Conservation (phyloP, 2,329 filamentous ascomycete genomes). For the Trichoderma sp. region DNA sequence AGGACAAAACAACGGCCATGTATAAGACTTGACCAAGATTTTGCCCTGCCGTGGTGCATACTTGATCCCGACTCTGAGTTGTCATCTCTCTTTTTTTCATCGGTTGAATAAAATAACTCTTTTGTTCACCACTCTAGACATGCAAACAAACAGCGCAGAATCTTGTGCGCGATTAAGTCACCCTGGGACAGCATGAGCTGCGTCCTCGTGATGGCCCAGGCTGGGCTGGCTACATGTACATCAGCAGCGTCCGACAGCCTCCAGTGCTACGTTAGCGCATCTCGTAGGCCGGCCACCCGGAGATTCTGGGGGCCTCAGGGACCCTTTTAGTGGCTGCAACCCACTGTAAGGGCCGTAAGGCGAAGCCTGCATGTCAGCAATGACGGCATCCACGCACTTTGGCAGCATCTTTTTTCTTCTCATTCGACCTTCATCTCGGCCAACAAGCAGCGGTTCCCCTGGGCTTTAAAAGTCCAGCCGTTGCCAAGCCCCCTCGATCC, state of each 20-base stretch:
- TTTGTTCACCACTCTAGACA: background rate
- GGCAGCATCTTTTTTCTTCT: background rate
- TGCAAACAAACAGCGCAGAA: background rate
- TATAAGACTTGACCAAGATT: background rate
- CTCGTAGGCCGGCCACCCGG: background rate
- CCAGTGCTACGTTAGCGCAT: slow-evolving; percentile 9
- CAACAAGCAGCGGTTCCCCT: background rate
- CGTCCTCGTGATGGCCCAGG: slow-evolving; percentile 8
- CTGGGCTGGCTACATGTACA: background rate
- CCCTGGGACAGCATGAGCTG: background rate
- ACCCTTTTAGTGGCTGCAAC: slow-evolving; percentile 3
- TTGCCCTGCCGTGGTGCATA: background rate
- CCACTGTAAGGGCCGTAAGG: slow-evolving; percentile 15
- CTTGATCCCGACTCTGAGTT: background rate
- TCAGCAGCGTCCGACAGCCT: slow-evolving; percentile 11
- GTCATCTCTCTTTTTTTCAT: background rate
- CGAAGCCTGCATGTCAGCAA: slow-evolving; percentile 2
- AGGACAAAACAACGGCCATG: background rate
- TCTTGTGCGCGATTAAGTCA: background rate
- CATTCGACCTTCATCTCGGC: background rate
- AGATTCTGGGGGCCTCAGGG: background rate
- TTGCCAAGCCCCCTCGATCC: slow-evolving; percentile 6
- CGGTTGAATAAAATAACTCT: background rate
- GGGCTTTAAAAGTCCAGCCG: background rate
- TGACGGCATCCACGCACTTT: slow-evolving; percentile 12